phyloP scores from a whole-genome alignment of 768 basidiomycete species.

The Collybiopsis confluens region DNA sequence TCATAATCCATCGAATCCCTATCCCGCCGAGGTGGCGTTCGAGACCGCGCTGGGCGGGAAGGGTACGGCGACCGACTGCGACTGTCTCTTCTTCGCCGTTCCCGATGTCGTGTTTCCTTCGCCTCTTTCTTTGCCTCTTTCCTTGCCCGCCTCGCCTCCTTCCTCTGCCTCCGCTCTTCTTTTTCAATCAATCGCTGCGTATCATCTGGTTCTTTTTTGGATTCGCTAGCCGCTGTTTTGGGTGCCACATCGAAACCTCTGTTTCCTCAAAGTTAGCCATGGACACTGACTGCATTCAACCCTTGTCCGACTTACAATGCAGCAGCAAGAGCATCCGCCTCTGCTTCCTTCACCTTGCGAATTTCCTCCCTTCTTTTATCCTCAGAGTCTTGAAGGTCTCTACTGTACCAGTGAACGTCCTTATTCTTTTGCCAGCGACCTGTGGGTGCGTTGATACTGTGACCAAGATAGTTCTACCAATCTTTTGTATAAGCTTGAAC shows the following conservation, averaged over 20 bases:
- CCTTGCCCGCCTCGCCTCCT: constrained; percentile 54
- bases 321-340: constrained; percentile 81
- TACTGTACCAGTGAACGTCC: constrained; percentile 92
- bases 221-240: constrained; percentile 13
- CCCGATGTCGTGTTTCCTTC: constrained; percentile 24
- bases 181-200: constrained; percentile 31
- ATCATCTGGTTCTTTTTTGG: constrained; percentile 19
- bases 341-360: constrained; percentile 75
- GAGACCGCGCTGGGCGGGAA: neutral
- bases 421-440: constrained; percentile 98
- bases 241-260: constrained; percentile 67
- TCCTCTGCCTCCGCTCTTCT: constrained; percentile 48
- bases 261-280: constrained; percentile 12
- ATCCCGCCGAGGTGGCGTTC: constrained; percentile 13
- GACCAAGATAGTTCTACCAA: constrained; percentile 85
- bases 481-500: neutral
- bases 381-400: constrained; percentile 46
- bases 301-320: constrained; percentile 54
- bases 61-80: constrained; percentile 25
- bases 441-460: constrained; percentile 91
- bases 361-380: constrained; percentile 69
- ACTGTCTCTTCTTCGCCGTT: constrained; percentile 20
- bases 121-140: constrained; percentile 45
- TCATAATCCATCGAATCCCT: constrained; percentile 21
- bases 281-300: neutral